Evolutionary conservation across 495 filamentous ascomycete genomes (phyloP), one percentile per base, ranked within the genome.

Genomic region (Hypoxylon fuscum): DNA sequence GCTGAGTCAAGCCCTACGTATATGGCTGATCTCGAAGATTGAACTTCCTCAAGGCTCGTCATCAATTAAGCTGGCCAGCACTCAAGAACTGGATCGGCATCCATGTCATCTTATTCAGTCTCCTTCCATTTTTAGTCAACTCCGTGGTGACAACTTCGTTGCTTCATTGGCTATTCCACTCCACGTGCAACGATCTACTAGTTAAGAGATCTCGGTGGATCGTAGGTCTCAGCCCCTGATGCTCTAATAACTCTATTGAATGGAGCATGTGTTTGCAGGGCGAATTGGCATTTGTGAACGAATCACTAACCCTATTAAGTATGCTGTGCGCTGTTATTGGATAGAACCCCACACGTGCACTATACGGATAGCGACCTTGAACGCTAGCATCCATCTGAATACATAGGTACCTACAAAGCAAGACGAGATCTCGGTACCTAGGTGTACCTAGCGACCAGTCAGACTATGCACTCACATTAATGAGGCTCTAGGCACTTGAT

Each of bases 1-100:
- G 61, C 61, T 64, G 54, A 64, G 48, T 27, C 32, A 44, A 29
- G 9, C 48, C 37, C 61, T 48, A 55, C 59, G 53, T 18, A 64
- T 48, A 34, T 43, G 41, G 9, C 54, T 54, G 54, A 58, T 64
- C 47, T 57, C 25, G 42, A 37, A 7, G 18, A 52, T 53, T 18
- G 40, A 46, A 35, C 8, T 17, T 23, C 34, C 10, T 31, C 17
- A 57, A 15, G 15, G 20, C 22, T 41, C 27, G 46, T 44, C 41
- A 12, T 44, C 7, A 14, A 2, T 40, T 42, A 49, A 48, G 15
- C 2, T 8, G 5, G 12, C 17, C 10, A 38, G 29, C 40, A n/a
- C 10, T 45, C n/a, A 43, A 35, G 37, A 34, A 22, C 44, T 22
- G 32, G 46, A 17, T 23, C 22, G 29, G 37, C 29, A 35, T 10